phyloP scores from a whole-genome alignment of 148 eudicot species.

The Chenopodium berlandieri region DNA sequence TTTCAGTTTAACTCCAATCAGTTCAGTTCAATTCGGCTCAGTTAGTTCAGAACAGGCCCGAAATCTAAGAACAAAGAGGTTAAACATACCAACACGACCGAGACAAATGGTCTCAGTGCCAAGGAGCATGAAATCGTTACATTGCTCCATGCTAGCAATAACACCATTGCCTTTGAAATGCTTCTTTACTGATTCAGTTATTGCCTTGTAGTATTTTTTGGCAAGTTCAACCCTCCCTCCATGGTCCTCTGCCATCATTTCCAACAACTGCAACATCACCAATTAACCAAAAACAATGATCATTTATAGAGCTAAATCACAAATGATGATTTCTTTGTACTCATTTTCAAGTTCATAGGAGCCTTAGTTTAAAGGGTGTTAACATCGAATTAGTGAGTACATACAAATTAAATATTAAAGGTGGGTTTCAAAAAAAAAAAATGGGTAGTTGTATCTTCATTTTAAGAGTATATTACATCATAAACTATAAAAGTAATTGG shows the following conservation, averaged over 20 bases:
- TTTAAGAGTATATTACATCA: no score
- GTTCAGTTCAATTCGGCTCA: no score
- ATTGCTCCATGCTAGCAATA: conserved; percentile 96
- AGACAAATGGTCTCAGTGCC: conserved; percentile 85
- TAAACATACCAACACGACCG: conserved; percentile 82
- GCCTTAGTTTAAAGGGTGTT: no score
- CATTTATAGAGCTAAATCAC: no score
- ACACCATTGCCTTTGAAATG: conserved; percentile 93
- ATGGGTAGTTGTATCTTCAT: no score
- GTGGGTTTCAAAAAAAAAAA: no score
- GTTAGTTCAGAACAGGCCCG: neutral
- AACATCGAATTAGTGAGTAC: no score
- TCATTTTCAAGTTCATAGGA: no score
- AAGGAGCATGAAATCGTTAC: conserved; percentile 95
- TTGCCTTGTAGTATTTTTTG: conserved; percentile 69
- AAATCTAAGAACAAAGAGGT: neutral
- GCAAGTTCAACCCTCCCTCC: conserved; percentile 96
- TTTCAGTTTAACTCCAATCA: no score
- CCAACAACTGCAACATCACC: conserved; percentile 52
- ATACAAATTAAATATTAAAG: no score
- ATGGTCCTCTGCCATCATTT: conserved; percentile 81
- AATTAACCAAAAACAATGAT: neutral
- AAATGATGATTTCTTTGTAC: no score
- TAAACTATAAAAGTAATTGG: no score
- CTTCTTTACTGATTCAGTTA: conserved; percentile 62